phyloP scores from a whole-genome alignment of 108 stramenopile species.

The Pseudonitzschia delicatissima region DNA sequence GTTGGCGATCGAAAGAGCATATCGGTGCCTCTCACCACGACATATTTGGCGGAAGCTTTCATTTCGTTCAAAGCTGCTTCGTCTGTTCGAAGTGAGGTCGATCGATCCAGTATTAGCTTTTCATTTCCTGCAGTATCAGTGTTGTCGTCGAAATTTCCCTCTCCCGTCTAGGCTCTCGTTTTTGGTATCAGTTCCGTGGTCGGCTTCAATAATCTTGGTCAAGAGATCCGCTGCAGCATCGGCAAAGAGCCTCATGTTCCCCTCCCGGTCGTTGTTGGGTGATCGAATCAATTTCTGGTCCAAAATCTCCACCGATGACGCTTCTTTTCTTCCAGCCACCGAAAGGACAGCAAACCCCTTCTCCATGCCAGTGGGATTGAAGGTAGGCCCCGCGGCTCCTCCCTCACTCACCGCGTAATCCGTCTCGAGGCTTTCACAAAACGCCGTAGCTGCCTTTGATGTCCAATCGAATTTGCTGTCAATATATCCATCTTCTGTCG shows the following conservation, averaged over 20 bases:
- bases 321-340: slow-evolving; percentile 46
- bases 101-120: slow-evolving; percentile 46
- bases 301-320: slow-evolving; percentile 39
- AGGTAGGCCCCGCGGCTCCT: slow-evolving; percentile 81
- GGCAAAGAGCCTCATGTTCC: slow-evolving; percentile 82
- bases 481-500: slow-evolving; percentile 54
- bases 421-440: slow-evolving; percentile 42
- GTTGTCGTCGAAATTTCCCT: not conserved
- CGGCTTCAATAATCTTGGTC: slow-evolving; percentile 25
- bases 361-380: slow-evolving; percentile 62
- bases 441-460: slow-evolving; percentile 48
- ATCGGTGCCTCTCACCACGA: slow-evolving; percentile 29
- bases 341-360: slow-evolving; percentile 69
- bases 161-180: not conserved
- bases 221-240: slow-evolving; percentile 66
- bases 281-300: slow-evolving; percentile 57
- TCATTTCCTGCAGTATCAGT: not conserved
- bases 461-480: slow-evolving; percentile 71
- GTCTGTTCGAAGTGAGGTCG: slow-evolving; percentile 52
- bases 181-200: not conserved
- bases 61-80: slow-evolving; percentile 35
- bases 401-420: slow-evolving; percentile 77
- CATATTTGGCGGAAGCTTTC: slow-evolving; percentile 50
- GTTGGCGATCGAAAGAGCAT: not conserved
- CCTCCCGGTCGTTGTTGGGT: slow-evolving; percentile 51